Base-by-base conservation (phyloP, 2,329 filamentous ascomycete species). In the Botrytis deweyae region DNA sequence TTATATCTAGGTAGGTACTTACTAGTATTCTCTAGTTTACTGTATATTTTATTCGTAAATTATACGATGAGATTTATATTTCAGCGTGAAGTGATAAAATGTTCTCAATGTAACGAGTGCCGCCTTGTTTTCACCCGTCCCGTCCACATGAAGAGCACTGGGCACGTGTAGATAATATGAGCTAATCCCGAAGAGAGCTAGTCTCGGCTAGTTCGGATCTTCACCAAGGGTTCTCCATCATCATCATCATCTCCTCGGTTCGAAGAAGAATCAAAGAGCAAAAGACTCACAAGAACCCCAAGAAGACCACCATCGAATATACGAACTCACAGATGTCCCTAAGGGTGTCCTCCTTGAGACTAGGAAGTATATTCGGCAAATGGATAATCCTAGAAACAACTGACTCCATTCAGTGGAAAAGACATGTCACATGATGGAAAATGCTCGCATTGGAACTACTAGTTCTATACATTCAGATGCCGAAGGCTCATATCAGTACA, bases 171-270 rank as follows among this genome's bases (percentile, higher is more conserved):
- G 9, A 33, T n/a, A 7, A 18, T 0, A 42, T 55, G 38, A 42
- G 25, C 46, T 58, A 20, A 3, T 42, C 46, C 49, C 10, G 14
- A 58, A 55, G 14, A 4, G 18, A 20, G 2, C 36, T 68, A 29
- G 29, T 29, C 29, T 29, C 1, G 29, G 29, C 29, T 29, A 58
- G 49, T 6, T 22, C 29, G 8, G 25, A 55, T 68, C 22, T 38
- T 52, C 64, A 42, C 38, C 65, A 40, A 55, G 65, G 63, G 44
- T 67, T 52, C 42, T 67, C 44, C 44, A 52, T 36, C 44, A 61
- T 22, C 29, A 36, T 44, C 1, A 40, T 62, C 25, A 36, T 62
- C 38, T 25, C 42, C n/a, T 42, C n/a, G 38, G 36, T 62, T 22
- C 36, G 22, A 40, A n/a, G 22, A 62, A 55, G 49, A 18, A 33